Conservation (phyloP, 148 eudicot genomes). For the Chenopodium berlandieri region DNA sequence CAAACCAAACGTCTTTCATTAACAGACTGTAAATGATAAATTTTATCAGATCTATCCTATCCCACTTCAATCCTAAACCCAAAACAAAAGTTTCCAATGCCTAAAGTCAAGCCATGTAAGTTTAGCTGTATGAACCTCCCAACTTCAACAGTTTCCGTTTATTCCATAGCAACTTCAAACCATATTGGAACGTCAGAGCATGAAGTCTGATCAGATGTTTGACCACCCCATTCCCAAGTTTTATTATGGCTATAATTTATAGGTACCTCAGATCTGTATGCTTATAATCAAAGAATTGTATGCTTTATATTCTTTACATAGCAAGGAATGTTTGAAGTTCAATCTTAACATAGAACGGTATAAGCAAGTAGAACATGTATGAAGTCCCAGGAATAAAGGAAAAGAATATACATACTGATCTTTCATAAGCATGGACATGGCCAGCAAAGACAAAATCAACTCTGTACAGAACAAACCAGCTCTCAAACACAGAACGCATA, state of each 20-base stretch:
- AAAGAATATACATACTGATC: slow-evolving; percentile 56
- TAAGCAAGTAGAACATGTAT: background rate
- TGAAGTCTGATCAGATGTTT: background rate
- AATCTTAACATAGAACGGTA: background rate
- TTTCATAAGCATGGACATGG: slow-evolving; percentile 91
- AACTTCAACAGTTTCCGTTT: background rate
- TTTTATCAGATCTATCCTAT: too few species aligned
- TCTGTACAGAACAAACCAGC: slow-evolving; percentile 69
- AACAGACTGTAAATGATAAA: background rate
- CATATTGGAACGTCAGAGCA: background rate
- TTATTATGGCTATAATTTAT: too few species aligned
- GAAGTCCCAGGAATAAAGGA: background rate
- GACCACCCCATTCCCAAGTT: too few species aligned
- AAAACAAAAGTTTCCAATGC: background rate
- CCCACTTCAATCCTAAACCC: too few species aligned
- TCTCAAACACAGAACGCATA: slow-evolving; percentile 70
- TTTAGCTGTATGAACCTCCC: background rate
- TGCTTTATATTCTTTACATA: background rate
- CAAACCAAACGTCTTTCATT: background rate
- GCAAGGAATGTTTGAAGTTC: background rate
- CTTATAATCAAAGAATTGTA: too few species aligned
- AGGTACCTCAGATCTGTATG: too few species aligned
- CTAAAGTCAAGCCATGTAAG: background rate
- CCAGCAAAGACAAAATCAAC: slow-evolving; percentile 90
- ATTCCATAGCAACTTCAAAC: background rate